Evolutionary conservation across 1,139 yeast species (phyloP).

Genomic region (Blastobotrys apis): DNA sequence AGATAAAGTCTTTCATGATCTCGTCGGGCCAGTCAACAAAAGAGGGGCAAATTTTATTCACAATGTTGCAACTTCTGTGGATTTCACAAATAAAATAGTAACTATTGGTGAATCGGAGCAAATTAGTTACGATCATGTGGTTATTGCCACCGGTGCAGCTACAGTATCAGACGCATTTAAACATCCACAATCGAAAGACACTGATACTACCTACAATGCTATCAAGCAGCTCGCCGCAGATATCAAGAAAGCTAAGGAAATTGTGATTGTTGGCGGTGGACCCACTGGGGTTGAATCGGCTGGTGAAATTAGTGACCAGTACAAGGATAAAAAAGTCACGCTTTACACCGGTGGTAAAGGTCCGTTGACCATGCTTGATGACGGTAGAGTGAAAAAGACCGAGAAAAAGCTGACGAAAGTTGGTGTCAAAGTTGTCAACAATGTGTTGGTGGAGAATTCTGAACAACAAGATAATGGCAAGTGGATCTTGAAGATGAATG

Average conservation of each 20-base stretch:
- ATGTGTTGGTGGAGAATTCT: constrained; percentile 16
- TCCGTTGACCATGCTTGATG: constrained; percentile 22
- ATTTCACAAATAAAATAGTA: constrained; percentile 27
- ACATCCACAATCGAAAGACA: constrained; percentile 74
- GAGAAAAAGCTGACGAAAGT: constrained; percentile 19
- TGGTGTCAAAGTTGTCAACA: constrained; percentile 24
- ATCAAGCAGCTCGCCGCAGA: constrained; percentile 70
- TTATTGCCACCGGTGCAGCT: constrained; percentile 75
- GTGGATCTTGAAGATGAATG: constrained; percentile 9
- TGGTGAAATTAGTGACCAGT: constrained; percentile 47
- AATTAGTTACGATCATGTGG: constrained; percentile 62
- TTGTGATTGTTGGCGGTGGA: constrained; percentile 89
- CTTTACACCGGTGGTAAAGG: constrained; percentile 25
- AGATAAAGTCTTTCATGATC: constrained; percentile 17
- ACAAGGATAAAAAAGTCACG: constrained; percentile 23
- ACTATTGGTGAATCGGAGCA: constrained; percentile 33
- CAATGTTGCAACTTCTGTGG: constrained; percentile 34
- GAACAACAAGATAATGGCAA: constrained; percentile 11
- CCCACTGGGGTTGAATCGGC: constrained; percentile 91
- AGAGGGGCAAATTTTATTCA: constrained; percentile 23
- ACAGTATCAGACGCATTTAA: constrained; percentile 72
- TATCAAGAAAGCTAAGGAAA: constrained; percentile 65
- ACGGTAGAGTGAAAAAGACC: constrained; percentile 12
- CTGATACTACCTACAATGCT: constrained; percentile 60
- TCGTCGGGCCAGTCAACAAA: constrained; percentile 18